Base-by-base conservation (phyloP, 139 green algal species). In the Chlamydomonas sp. region DNA sequence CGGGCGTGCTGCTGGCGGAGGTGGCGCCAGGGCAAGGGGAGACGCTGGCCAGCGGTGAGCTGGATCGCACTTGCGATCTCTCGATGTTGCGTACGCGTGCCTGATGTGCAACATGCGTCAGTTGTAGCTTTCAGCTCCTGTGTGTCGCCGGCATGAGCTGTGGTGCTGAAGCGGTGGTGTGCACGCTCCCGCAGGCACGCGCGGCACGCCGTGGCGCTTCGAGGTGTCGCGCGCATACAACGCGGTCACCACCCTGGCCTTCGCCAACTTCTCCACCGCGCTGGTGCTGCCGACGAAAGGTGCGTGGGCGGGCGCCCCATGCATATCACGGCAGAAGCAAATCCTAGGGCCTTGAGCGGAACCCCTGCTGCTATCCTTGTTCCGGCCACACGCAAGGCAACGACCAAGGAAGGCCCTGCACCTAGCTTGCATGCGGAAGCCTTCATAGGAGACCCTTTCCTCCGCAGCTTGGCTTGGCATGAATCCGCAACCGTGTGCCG, bases 201-300 rank as follows among this genome's bases (percentile, higher is more conserved):
- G 94, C 7, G 98, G 98, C 82, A 96, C 94, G 2, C 95, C 97
- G 49, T 99, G 97, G 96, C 95, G 98, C 59, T 84, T 99, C 6
- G 89, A 93, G 67, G 91, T 97, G 10, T 85, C 96, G 83, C 97
- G 98, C 84, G 61, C 64, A 60, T 91, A 85, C 20, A 93, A 93
- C 61, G 75, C 88, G 1, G 94, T 98, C 2, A 81, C 66, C 57
- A 97, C 92, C 17, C 85, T 97, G 49, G 94, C 97, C 3, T 99
- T 99, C 90, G 96, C 97, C 64, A 99, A 99, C 93, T 98, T 99
- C 90, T 97, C 92, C 63, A 74, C 93, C n/a, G 95, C 95, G 0
- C 87, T 97, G n/a, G 68, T 96, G 83, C 89, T 91, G 85, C 89
- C 14, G 78, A 80, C 0, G 31, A 88, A 69, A 8, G 66, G 63